Base-by-base conservation (phyloP, 2,329 filamentous ascomycete genomes). In the Emmonsia crescens region DNA sequence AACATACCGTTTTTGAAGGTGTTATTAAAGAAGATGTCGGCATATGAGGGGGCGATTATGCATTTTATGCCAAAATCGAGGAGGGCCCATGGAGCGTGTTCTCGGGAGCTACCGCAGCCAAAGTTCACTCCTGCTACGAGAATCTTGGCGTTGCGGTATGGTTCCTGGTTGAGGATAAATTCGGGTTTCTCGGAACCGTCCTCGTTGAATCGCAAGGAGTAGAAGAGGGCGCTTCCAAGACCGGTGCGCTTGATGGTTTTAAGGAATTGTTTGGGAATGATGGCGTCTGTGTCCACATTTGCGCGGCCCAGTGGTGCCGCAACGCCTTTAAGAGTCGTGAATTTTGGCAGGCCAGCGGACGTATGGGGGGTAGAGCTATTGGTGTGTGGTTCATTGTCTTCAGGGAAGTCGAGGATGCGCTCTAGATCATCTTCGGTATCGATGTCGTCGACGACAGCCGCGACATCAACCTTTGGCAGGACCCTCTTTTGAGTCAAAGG, bases 1-100 rank as follows among this genome's bases (percentile, higher is more conserved):
- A 97, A 81, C 94, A 97, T 97, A 79, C 93, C 93, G 80, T 99
- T 99, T 83, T 99, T 97, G 84, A 96, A 97, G n/a, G 89, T 94
- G 82, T 99, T 99, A 85, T 96, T 96, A 85, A 93, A 95, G 85
- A 96, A 96, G 76, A 99, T 99, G 72, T 96, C 91, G 62, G 88
- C 89, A 68, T 84, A 89, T 0, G 89, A 92, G 1, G 91, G 90
- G 0, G 93, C 94, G 68, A 97, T 96, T 70, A 97, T 83, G 74
- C 88, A 93, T 73, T 88, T 90, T 79, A 99, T 96, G 68, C 94
- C 94, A 69, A 97, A 97, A 77, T 97, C 94, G 62, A 96, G 86
- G 29, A 97, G 83, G 5, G 94, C 93, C 94, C 94, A 97, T 0
- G 94, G 94, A 2, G 94, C 94, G 79, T 97, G 94, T 77, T 97